These are phyloP conservation scores for Claviceps monticola DNA, from an alignment of 2,329 filamentous ascomycete species.

Conservation along the genomic window DNA sequence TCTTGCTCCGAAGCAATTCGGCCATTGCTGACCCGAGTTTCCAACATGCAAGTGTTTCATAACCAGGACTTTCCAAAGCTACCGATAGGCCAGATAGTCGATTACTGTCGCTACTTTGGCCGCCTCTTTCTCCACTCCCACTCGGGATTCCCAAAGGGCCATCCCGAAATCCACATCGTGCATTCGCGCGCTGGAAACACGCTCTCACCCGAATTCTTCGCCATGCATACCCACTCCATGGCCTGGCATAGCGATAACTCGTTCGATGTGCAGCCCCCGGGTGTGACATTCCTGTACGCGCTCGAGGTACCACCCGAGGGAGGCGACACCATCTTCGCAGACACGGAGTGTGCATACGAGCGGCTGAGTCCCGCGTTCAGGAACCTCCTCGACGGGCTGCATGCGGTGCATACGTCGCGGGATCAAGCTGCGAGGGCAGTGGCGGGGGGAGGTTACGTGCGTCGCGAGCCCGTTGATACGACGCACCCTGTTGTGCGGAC, in stretches of 20 bases:
- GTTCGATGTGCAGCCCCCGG: slow-evolving; percentile 69
- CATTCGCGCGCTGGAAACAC: slow-evolving; percentile 37
- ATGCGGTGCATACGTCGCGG: slow-evolving; percentile 49
- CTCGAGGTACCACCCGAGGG: slow-evolving; percentile 61
- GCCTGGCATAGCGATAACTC: slow-evolving; percentile 75
- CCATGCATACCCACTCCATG: slow-evolving; percentile 44
- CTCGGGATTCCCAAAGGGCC: slow-evolving; percentile 51
- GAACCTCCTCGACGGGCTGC: slow-evolving; percentile 50
- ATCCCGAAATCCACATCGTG: slow-evolving; percentile 54
- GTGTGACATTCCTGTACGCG: slow-evolving; percentile 70
- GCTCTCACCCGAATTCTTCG: slow-evolving; percentile 41
- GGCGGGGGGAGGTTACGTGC: slow-evolving; percentile 34
- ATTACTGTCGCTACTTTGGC: slow-evolving; percentile 55
- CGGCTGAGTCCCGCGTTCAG: slow-evolving; percentile 51
- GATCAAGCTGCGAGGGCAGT: slow-evolving; percentile 28
- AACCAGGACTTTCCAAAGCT: slow-evolving; percentile 50
- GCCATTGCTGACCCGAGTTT: too few relatives aligned
- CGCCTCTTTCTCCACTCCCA: slow-evolving; percentile 60
- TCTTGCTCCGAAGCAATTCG: too few relatives aligned
- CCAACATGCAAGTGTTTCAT: background rate
- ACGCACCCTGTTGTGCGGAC: slow-evolving; percentile 34
- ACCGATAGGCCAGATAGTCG: slow-evolving; percentile 46
- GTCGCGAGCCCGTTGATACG: slow-evolving; percentile 51
- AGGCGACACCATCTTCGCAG: slow-evolving; percentile 12
- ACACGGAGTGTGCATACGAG: slow-evolving; percentile 17